Evolutionary conservation across 768 basidiomycete species (phyloP).

Genomic region (Chalciporus piperatus): DNA sequence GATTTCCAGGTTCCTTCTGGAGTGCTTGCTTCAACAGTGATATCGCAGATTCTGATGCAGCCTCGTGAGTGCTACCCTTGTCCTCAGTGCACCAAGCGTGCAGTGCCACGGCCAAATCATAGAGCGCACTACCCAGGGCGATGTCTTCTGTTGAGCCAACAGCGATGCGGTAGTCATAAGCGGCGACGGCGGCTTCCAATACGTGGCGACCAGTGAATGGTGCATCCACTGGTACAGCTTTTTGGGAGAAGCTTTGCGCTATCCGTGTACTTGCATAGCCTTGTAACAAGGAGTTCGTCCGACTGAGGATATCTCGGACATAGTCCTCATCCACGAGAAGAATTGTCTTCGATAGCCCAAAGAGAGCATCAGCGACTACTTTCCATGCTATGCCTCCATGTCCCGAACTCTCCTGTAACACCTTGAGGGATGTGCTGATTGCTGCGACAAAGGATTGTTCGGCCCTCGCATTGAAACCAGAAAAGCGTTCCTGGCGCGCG

Average conservation of each 20-base stretch:
- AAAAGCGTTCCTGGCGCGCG: constrained; percentile 58
- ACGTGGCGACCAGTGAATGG: constrained; percentile 35
- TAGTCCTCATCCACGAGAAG: constrained; percentile 44
- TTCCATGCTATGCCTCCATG: constrained; percentile 85
- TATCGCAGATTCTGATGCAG: constrained; percentile 41
- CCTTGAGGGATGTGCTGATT: constrained; percentile 48
- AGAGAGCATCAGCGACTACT: constrained; percentile 69
- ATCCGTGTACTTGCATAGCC: constrained; percentile 42
- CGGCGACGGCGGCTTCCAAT: constrained; percentile 52
- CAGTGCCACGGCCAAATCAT: constrained; percentile 68
- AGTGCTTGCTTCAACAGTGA: constrained; percentile 69
- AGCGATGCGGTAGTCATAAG: constrained; percentile 60
- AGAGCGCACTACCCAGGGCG: constrained; percentile 59
- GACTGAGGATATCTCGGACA: constrained; percentile 35
- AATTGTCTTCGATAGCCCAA: constrained; percentile 56
- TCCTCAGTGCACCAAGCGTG: constrained; percentile 44
- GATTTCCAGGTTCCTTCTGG: constrained; percentile 66
- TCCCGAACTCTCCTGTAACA: constrained; percentile 52
- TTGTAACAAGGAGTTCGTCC: constrained; percentile 38
- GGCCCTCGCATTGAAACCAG: constrained; percentile 74
- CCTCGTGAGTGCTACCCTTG: constrained; percentile 13
- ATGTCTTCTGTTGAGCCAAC: constrained; percentile 52
- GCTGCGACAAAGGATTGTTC: constrained; percentile 67
- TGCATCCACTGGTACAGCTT: constrained; percentile 21
- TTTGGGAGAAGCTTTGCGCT: constrained; percentile 37